A percentile compares a stretch with the other conserved stretches of the same genome.
These are phyloP conservation scores for Amesomyces nigricolor DNA, from an alignment of 2,329 filamentous ascomycete species.

Conservation along the genomic window DNA sequence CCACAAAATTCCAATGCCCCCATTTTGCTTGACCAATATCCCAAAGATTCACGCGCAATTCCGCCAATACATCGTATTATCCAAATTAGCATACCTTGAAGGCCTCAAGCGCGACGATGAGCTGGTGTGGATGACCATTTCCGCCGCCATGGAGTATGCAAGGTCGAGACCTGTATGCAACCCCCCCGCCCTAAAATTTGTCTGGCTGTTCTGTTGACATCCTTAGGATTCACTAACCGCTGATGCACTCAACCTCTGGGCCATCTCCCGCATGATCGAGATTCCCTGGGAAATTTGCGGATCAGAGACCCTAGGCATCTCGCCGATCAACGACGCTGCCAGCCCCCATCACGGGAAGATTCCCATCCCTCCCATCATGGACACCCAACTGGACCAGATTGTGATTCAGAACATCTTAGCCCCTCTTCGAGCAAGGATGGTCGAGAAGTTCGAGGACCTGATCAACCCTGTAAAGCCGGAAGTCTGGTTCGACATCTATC, in stretches of 20 bases:
- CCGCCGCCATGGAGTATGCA: constrained; percentile 16
- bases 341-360: constrained; percentile 20
- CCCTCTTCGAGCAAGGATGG: constrained; percentile 15
- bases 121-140: constrained; percentile 19
- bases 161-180: constrained; percentile 11
- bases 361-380: constrained; percentile 26
- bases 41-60: constrained; percentile 15
- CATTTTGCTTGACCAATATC: constrained; percentile 22
- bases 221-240: constrained; percentile 18
- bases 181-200: background rate
- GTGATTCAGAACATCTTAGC: constrained; percentile 20
- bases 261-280: constrained; percentile 24
- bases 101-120: constrained; percentile 12
- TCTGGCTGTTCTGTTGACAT: background rate
- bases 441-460: constrained; percentile 19
- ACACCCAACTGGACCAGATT: constrained; percentile 26
- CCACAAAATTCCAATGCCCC: constrained; percentile 19
- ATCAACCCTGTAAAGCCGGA: constrained; percentile 20
- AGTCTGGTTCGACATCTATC: constrained; percentile 25
- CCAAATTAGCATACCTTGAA: constrained; percentile 19
- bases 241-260: constrained; percentile 22
- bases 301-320: constrained; percentile 19
- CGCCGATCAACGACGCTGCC: constrained; percentile 8
- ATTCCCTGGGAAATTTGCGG: constrained; percentile 25
- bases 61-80: constrained; percentile 17